Base-by-base conservation (phyloP, 139 green algal genomes). In the Tetratostichococcus sp. region DNA sequence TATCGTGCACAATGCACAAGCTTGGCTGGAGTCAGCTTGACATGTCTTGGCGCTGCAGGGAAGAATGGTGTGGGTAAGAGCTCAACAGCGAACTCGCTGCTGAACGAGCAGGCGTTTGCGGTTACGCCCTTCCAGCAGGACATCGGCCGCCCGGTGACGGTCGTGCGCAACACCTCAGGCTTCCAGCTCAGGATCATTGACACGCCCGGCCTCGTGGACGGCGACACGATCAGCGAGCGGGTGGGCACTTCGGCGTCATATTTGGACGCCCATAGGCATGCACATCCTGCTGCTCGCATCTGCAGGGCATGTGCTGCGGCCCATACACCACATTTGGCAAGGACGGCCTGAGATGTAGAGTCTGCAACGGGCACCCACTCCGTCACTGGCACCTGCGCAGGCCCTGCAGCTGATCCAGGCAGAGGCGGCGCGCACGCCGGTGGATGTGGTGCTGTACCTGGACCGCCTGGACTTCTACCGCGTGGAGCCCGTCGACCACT, bases 41-140 rank as follows among this genome's bases (percentile, higher is more conserved):
- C n/a, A n/a, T n/a, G n/a, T n/a, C n/a, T 11, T 50, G 39, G 39
- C 11, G 39, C 11, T 66, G 65, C 65, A 81, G 78, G 89, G 70
- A 93, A 91, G 77, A 83, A 77, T 35, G 86, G 84, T 33, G 83
- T 90, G 79, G 90, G 90, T 62, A 95, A 95, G 79, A 91, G 81
- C 57, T 89, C 83, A 32, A 91, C 85, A 23, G 58, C 84, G 28
- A 95, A 95, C 77, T 86, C 83, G 6, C 39, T 95, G 16, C 72
- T 94, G 21, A 82, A 82, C 28, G 90, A 95, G 76, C 71, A 73
- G 19, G 85, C 84, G 5, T 80, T 79, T 4, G 69, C 65, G 6
- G 74, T 86, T 28, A 71, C 74, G 22, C 73, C 84, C 2, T 90
- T 92, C 73, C 83, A 91, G 80, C 72, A 75, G 34, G 81, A 89